Evolutionary conservation across 1,284 basidiomycete genomes (phyloP).

Genomic region (Phellopilus nigrolimitatus): DNA sequence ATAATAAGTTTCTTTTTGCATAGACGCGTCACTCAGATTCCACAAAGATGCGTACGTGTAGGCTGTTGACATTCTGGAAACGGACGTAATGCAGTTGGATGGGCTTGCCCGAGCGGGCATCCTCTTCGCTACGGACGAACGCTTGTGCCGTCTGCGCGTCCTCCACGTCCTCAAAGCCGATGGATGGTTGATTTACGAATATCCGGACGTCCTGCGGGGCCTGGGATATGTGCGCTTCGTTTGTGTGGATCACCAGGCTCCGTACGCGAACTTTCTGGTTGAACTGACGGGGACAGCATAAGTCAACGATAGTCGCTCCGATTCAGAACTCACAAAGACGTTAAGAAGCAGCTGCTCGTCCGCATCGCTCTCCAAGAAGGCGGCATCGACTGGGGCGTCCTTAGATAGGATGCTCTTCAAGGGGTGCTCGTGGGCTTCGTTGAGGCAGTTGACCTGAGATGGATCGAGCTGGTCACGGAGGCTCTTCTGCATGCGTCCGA

Average conservation of each 20-base stretch:
- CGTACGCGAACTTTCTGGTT: conserved; percentile 75
- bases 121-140: conserved; percentile 45
- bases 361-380: conserved; percentile 70
- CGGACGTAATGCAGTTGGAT: conserved; percentile 68
- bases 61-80: conserved; percentile 72
- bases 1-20: neutral
- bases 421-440: conserved; percentile 60
- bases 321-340: conserved; percentile 48
- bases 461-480: conserved; percentile 41
- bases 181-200: conserved; percentile 57
- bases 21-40: neutral
- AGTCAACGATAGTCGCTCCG: neutral
- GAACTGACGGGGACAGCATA: conserved; percentile 47
- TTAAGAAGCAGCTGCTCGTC: conserved; percentile 77
- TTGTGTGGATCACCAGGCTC: conserved; percentile 59
- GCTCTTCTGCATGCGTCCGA: no score
- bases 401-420: conserved; percentile 57
- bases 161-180: conserved; percentile 64
- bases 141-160: conserved; percentile 52
- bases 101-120: conserved; percentile 51
- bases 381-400: conserved; percentile 40
- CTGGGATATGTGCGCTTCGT: conserved; percentile 35
- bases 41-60: conserved; percentile 51
- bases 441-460: conserved; percentile 68
- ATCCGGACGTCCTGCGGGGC: conserved; percentile 68